Base-by-base conservation (phyloP, 192 early-diverging fungal genomes). In the Podila horticola region DNA sequence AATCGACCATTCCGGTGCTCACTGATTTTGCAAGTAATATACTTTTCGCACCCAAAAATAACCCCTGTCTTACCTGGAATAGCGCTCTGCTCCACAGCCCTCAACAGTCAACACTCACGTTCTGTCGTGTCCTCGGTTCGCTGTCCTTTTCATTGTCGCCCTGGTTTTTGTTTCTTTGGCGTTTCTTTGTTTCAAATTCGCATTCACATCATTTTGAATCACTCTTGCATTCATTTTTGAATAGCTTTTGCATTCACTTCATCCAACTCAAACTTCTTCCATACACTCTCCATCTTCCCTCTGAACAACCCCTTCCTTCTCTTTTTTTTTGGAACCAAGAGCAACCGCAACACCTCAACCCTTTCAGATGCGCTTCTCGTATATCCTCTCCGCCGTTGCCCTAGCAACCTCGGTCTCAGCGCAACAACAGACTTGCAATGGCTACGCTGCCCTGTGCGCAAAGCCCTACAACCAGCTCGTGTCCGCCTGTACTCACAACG, bases 401-500 rank as follows among this genome's bases (percentile, higher is more conserved):
- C 6, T 71, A 4, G 31, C 72, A 1, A 58, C 68, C 30, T 64
- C 70, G 5, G 22, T 31, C 22, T 28, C 67, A 22, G 75, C 75
- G 50, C 67, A 74, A 33, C 74, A 81, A 48, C 57, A 76, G 36
- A 33, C 30, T 2, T 95, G 94, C 66, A 94, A 93, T 62, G 94
- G 94, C 19, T 89, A 91, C 72, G 62, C 84, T 2, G 88, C 90
- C 57, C 83, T 94, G n/a, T 96, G 95, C 66, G 58, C 74, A 26
- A 87, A 85, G 68, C 74, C 85, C 15, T 94, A 91, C 69, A 82
- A 90, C 74, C 63, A 86, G 59, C 85, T 96, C 22, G 86, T 93
- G 4, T 92, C 85, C 51, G 81, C 90, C 9, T 87, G 89, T 4
- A 91, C 95, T 3, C 95, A 96, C 84, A 95, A 94, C 71, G 87